A percentile compares a stretch with the other conserved stretches of the same genome.
phyloP scores from a whole-genome alignment of 768 basidiomycete species.

The Tephrocybe sp. region DNA sequence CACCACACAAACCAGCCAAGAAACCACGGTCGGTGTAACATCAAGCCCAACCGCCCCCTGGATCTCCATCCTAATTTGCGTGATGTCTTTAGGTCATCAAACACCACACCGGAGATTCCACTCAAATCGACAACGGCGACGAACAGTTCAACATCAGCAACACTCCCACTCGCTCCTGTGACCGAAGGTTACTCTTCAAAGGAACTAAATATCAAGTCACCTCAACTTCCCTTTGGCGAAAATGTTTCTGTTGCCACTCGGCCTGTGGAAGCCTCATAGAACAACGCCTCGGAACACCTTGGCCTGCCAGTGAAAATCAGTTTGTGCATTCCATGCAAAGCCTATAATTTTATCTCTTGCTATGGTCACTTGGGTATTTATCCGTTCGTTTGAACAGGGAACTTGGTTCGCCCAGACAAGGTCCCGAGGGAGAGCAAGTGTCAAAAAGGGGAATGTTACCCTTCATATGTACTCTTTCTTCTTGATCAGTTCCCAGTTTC shows the following conservation, averaged over 20 bases:
- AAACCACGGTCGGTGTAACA: slow-evolving; percentile 68
- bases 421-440: slow-evolving; percentile 13
- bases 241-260: slow-evolving; percentile 53
- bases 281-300: slow-evolving; percentile 4
- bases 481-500: slow-evolving; percentile 10
- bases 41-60: slow-evolving; percentile 20
- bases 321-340: slow-evolving; percentile 13
- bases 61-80: slow-evolving; percentile 26
- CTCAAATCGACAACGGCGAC: slow-evolving; percentile 40
- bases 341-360: slow-evolving; percentile 23
- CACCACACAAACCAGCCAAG: slow-evolving; percentile 76
- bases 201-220: slow-evolving; percentile 52
- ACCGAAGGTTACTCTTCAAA: slow-evolving; percentile 37
- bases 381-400: slow-evolving; percentile 35
- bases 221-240: slow-evolving; percentile 62
- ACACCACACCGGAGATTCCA: slow-evolving; percentile 32
- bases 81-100: slow-evolving; percentile 43
- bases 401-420: slow-evolving; percentile 16
- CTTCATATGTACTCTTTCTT: slow-evolving; percentile 11
- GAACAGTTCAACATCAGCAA: slow-evolving; percentile 29
- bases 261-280: slow-evolving; percentile 39
- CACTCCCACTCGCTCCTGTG: slow-evolving; percentile 27
- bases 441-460: slow-evolving; percentile 15
- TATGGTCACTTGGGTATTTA: slow-evolving; percentile 42
- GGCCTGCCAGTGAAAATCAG: slow-evolving; percentile 13